phyloP scores from a whole-genome alignment of 2,329 filamentous ascomycete genomes.

The Stachybotrys echinatus region DNA sequence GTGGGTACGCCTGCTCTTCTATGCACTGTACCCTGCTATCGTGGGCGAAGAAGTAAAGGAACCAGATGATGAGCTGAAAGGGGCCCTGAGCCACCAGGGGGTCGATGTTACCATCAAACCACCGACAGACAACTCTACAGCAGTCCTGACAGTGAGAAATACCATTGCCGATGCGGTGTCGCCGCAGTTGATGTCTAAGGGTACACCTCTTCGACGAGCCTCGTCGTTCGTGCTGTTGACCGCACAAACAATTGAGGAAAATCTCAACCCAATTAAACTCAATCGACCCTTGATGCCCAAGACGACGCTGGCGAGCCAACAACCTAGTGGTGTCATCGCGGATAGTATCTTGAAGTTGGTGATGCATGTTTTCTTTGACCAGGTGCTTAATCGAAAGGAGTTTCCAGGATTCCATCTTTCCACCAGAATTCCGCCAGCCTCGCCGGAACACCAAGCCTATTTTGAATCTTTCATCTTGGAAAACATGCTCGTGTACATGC shows the following conservation, averaged over 20 bases:
- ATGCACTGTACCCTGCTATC: constrained; percentile 79
- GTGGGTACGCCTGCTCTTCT: constrained; percentile 74
- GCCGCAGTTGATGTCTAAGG: constrained; percentile 39
- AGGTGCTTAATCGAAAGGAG: constrained; percentile 80
- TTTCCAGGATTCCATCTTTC: constrained; percentile 85
- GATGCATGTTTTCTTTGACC: constrained; percentile 76
- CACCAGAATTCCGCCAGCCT: constrained; percentile 83
- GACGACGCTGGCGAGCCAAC: constrained; percentile 43
- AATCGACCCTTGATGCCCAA: constrained; percentile 31
- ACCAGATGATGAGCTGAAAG: constrained; percentile 81
- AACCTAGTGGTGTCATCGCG: constrained; percentile 63
- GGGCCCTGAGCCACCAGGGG: constrained; percentile 79
- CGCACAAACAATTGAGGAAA: constrained; percentile 55
- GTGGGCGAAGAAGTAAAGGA: constrained; percentile 81
- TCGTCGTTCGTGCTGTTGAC: constrained; percentile 91
- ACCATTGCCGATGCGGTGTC: constrained; percentile 49
- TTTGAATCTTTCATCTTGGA: constrained; percentile 88
- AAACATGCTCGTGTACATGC: constrained; percentile 68
- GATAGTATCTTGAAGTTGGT: constrained; percentile 75
- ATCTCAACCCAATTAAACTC: constrained; percentile 56
- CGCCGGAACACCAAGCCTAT: constrained; percentile 89
- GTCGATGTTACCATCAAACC: constrained; percentile 80
- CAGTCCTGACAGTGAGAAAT: constrained; percentile 69
- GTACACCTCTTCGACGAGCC: constrained; percentile 66
- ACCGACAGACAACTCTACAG: constrained; percentile 51